These are phyloP conservation scores for Panicum virgatum DNA, from an alignment of 202 grass and related monocot species.

Conservation along the genomic window DNA sequence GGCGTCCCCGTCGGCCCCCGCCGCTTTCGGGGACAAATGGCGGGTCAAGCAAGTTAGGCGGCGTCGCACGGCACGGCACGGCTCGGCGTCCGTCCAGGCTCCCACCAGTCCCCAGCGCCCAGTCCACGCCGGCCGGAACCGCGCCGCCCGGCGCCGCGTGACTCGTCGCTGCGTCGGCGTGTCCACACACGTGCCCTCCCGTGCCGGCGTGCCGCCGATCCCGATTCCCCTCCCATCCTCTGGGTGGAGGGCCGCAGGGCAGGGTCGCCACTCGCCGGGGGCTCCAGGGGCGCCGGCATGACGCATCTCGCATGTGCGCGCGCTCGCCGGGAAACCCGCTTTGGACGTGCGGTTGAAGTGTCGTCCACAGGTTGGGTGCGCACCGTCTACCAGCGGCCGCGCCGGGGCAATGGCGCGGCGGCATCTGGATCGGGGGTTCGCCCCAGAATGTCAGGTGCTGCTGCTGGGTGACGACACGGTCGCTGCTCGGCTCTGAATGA, in stretches of 20 bases:
- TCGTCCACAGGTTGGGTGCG: background rate
- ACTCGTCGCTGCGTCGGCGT: slow-evolving; percentile 3
- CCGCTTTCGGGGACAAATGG: slow-evolving; percentile 55
- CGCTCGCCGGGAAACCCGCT: background rate
- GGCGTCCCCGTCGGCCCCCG: slow-evolving; percentile 30
- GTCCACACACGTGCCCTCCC: slow-evolving; percentile 38
- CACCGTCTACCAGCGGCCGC: background rate
- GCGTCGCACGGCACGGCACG: slow-evolving; percentile 40
- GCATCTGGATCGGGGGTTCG: slow-evolving; percentile 3
- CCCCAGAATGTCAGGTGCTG: slow-evolving; percentile 2
- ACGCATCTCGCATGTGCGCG: slow-evolving; percentile 6
- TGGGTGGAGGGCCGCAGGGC: background rate
- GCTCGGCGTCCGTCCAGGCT: background rate
- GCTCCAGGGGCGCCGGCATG: background rate
- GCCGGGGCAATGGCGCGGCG: background rate
- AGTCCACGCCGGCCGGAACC: slow-evolving; percentile 12
- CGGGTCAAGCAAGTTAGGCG: slow-evolving; percentile 48
- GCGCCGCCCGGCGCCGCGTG: background rate
- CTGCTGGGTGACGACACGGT: background rate
- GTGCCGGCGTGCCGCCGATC: background rate
- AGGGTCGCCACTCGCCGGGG: too few relatives aligned
- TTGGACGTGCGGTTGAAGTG: background rate
- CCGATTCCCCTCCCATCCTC: background rate
- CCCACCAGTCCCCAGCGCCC: background rate
- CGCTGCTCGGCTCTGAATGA: background rate